Evolutionary conservation across 768 basidiomycete species (phyloP).

Genomic region (Naematelia encephala): DNA sequence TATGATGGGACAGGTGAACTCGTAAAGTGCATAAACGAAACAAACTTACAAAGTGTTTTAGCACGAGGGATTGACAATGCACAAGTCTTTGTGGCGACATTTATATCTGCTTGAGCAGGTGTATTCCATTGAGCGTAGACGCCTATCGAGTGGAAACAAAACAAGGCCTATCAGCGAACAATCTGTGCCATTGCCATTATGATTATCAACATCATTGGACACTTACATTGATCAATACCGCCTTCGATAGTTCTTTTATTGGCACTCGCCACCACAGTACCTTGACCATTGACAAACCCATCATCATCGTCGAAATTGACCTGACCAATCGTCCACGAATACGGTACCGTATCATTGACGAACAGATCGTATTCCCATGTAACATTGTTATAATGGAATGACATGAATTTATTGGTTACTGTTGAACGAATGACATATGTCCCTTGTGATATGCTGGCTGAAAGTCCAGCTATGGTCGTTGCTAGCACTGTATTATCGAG

Average conservation of each 20-base stretch:
- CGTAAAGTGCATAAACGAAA: no score
- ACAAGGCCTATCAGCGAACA: no score
- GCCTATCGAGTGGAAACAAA: no score
- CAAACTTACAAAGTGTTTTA: not conserved
- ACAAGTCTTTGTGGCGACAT: not conserved
- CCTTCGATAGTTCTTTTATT: not conserved
- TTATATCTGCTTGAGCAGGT: not conserved
- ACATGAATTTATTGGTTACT: not conserved
- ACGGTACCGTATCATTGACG: not conserved
- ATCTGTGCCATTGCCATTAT: no score
- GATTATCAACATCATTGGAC: no score
- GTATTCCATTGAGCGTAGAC: not conserved
- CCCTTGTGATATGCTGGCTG: not conserved
- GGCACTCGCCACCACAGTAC: not conserved
- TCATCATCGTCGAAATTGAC: slow-evolving; percentile 2
- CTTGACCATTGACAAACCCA: not conserved
- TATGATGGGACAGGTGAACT: not conserved
- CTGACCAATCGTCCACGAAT: not conserved
- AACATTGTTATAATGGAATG: not conserved
- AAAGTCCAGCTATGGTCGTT: not conserved
- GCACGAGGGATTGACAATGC: not conserved
- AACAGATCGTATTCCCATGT: not conserved
- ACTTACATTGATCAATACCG: not conserved
- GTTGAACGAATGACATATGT: not conserved
- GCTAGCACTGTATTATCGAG: not conserved